Conservation (phyloP, 2,329 filamentous ascomycete species). For the Zelopaecilomyces penicillatus region DNA sequence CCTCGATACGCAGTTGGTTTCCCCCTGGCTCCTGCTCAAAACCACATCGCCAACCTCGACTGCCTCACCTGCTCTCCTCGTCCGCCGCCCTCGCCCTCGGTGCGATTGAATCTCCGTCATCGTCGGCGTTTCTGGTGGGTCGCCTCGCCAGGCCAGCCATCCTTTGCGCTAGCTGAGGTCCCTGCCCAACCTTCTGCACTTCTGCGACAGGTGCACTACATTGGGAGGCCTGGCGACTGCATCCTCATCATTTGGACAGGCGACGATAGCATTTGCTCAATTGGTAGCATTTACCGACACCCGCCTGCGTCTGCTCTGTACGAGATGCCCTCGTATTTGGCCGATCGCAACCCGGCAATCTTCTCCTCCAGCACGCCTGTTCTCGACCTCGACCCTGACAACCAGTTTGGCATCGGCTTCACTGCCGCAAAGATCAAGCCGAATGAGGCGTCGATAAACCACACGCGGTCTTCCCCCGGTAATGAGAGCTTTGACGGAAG, state of each 20-base stretch:
- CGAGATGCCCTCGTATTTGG: conserved; percentile 48
- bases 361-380: conserved; percentile 35
- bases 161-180: conserved; percentile 6
- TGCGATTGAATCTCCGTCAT: neutral
- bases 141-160: conserved; percentile 6
- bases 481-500: conserved; percentile 47
- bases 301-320: conserved; percentile 7
- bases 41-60: too few relatives aligned
- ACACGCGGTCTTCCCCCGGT: conserved; percentile 37
- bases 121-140: conserved; percentile 7
- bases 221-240: neutral
- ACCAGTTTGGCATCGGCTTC: conserved; percentile 28
- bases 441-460: conserved; percentile 28
- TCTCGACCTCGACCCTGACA: conserved; percentile 33
- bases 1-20: too few relatives aligned
- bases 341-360: conserved; percentile 35
- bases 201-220: conserved; percentile 3
- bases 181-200: conserved; percentile 9
- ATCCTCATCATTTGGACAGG: neutral
- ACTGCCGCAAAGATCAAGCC: conserved; percentile 24
- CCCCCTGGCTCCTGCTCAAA: too few relatives aligned
- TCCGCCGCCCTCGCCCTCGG: neutral
- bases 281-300: conserved; percentile 10
- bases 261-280: conserved; percentile 7
- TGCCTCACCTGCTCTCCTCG: too few relatives aligned